Percentiles rank a stretch among this genome's conserved stretches.
Evolutionary conservation across 352 stramenopile genomes (phyloP).

Genomic region (Globisporangium cederbergense): DNA sequence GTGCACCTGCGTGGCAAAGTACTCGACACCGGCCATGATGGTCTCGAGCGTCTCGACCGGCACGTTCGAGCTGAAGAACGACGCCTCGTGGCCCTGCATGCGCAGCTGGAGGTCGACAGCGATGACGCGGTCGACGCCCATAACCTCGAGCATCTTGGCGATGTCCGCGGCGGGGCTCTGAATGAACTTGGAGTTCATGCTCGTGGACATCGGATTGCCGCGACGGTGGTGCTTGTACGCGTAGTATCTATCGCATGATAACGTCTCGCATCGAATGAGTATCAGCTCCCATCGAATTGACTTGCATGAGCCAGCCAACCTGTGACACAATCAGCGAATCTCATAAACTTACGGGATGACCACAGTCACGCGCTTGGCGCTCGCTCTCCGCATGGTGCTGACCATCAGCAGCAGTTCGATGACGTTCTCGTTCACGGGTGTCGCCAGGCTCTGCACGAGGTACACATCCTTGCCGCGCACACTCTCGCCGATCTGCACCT

Average conservation of each 20-base stretch:
- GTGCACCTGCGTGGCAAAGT: slow-evolving; percentile 87
- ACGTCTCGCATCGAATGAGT: background rate
- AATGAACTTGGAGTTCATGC: slow-evolving; percentile 91
- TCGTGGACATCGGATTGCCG: slow-evolving; percentile 79
- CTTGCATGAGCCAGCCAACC: background rate
- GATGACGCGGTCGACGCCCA: slow-evolving; percentile 93
- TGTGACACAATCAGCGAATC: background rate
- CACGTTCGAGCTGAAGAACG: slow-evolving; percentile 90
- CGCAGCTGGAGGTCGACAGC: slow-evolving; percentile 91
- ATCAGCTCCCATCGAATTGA: background rate
- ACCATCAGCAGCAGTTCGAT: slow-evolving; percentile 95
- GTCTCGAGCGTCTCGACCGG: slow-evolving; percentile 93
- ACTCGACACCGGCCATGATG: slow-evolving; percentile 88
- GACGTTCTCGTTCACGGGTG: slow-evolving; percentile 93
- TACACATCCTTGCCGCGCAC: slow-evolving; percentile 94
- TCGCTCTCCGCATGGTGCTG: slow-evolving; percentile 90
- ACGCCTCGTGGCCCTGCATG: slow-evolving; percentile 85
- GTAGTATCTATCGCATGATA: slow-evolving; percentile 64
- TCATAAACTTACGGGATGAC: slow-evolving; percentile 84
- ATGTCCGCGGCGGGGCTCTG: slow-evolving; percentile 85
- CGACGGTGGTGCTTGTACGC: slow-evolving; percentile 92
- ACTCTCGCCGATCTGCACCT: slow-evolving; percentile 91
- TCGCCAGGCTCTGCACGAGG: slow-evolving; percentile 90
- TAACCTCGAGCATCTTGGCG: slow-evolving; percentile 92
- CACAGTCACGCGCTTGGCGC: slow-evolving; percentile 92